phyloP scores from a whole-genome alignment of 176 grass and related monocot genomes.

The Paspalum vaginatum region DNA sequence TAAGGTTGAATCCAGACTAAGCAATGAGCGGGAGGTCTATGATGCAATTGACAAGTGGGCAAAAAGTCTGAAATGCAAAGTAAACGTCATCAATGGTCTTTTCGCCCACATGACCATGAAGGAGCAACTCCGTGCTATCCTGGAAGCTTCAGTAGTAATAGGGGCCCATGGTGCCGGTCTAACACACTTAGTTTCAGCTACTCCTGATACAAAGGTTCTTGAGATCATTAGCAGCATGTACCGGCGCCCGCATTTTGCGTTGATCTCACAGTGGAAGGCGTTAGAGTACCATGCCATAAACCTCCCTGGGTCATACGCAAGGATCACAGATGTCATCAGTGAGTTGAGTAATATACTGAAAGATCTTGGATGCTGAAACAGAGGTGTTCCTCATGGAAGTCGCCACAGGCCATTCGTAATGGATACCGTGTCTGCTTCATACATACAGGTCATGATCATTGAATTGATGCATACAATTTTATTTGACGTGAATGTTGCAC shows the following conservation, averaged over 20 bases:
- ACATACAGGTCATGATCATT: background rate
- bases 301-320: slow-evolving; percentile 67
- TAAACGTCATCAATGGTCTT: slow-evolving; percentile 86
- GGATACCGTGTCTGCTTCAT: background rate
- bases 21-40: slow-evolving; percentile 81
- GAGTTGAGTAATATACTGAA: slow-evolving; percentile 67
- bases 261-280: slow-evolving; percentile 91
- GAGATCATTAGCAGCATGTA: slow-evolving; percentile 95
- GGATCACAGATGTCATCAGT: slow-evolving; percentile 43
- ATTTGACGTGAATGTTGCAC: background rate
- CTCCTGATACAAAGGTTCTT: slow-evolving; percentile 69
- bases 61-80: slow-evolving; percentile 68
- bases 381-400: background rate
- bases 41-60: slow-evolving; percentile 74
- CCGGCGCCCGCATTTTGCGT: slow-evolving; percentile 72
- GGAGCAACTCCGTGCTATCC: slow-evolving; percentile 81
- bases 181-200: slow-evolving; percentile 85
- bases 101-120: slow-evolving; percentile 95
- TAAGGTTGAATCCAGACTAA: slow-evolving; percentile 86
- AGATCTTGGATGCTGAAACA: slow-evolving; percentile 71
- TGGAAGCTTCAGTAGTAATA: slow-evolving; percentile 81
- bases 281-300: slow-evolving; percentile 89
- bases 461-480: background rate
- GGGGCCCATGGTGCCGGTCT: slow-evolving; percentile 95
- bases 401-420: background rate